Conservation (phyloP, 2,329 filamentous ascomycete genomes). For the Arthrobotrys sinensis region DNA sequence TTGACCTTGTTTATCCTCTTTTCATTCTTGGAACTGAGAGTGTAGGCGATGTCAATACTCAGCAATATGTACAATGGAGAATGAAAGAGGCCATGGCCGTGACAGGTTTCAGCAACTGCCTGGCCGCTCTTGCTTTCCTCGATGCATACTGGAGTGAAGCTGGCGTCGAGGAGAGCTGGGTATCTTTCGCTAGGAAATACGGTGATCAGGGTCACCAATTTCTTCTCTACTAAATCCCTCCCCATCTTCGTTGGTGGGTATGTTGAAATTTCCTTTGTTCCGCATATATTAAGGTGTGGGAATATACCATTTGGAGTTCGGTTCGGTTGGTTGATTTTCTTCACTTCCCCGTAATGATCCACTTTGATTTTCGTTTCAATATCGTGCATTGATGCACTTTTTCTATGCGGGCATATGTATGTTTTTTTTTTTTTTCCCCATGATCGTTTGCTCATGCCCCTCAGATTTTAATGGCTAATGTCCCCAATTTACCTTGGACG, state of each 20-base stretch:
- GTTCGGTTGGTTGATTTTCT: conserved; percentile 13
- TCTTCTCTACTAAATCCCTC: conserved; percentile 31
- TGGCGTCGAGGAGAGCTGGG: conserved; percentile 57
- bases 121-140: conserved; percentile 53
- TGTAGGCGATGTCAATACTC: conserved; percentile 50
- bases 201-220: conserved; percentile 57
- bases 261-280: conserved; percentile 29
- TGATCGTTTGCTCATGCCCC: conserved; percentile 25
- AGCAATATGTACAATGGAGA: conserved; percentile 56
- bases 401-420: conserved; percentile 43
- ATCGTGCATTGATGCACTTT: conserved; percentile 54
- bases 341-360: conserved; percentile 17
- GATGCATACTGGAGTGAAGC: conserved; percentile 53
- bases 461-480: conserved; percentile 47
- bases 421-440: conserved; percentile 24
- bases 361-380: conserved; percentile 12
- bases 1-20: conserved; percentile 54
- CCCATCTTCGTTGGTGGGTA: conserved; percentile 4
- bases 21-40: conserved; percentile 57
- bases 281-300: conserved; percentile 54
- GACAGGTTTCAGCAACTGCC: conserved; percentile 58
- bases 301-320: conserved; percentile 46
- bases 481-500: conserved; percentile 10
- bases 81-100: conserved; percentile 59
- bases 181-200: conserved; percentile 53